Base-by-base conservation (phyloP, 345 rosid genomes). In the Crucihimalaya himalaica region DNA sequence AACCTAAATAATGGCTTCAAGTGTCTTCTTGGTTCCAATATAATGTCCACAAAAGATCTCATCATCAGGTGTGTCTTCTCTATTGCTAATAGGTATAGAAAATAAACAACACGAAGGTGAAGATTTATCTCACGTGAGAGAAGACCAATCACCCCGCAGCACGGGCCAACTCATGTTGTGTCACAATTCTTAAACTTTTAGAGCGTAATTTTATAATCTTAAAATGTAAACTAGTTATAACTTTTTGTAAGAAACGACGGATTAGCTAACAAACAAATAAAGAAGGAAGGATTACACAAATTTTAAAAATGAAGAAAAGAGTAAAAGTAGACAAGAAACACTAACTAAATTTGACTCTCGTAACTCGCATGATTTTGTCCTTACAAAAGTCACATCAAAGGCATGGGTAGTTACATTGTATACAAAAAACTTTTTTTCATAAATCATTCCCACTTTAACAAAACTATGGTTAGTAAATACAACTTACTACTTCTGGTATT, bases 281-380 rank as follows among this genome's bases (percentile, higher is more conserved):
- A 16, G 8, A 34, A 34, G n/a, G 34, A 50, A 34, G 23, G 34
- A 66, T 51, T 14, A 35, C 52, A 14, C 11, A 27, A 18, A 8
- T 11, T 53, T 45, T 15, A 25, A 23, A 25, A 34, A 35, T n/a
- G 35, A 70, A 23, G 29, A 48, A 60, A 19, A 23, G 50, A 16
- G 67, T 48, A 48, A 56, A 71, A 48, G 67, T 48, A 71, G 75
- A 59, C 59, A 71, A 35, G 75, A 71, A 71, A 70, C 40, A 59
- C 67, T 70, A 57, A 70, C 74, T 58, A 70, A 58, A 34, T 71
- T 71, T 71, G 75, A 59, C 75, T 70, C 34, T 70, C 47, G 74
- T 59, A 70, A 70, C 63, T 71, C 67, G 66, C 75, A 59, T 71
- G 75, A 60, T 71, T 70, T 71, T 71, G 75, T 71, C 75, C 75